These are phyloP conservation scores for Trichoderma gracile DNA, from an alignment of 2,329 filamentous ascomycete species.

Conservation along the genomic window DNA sequence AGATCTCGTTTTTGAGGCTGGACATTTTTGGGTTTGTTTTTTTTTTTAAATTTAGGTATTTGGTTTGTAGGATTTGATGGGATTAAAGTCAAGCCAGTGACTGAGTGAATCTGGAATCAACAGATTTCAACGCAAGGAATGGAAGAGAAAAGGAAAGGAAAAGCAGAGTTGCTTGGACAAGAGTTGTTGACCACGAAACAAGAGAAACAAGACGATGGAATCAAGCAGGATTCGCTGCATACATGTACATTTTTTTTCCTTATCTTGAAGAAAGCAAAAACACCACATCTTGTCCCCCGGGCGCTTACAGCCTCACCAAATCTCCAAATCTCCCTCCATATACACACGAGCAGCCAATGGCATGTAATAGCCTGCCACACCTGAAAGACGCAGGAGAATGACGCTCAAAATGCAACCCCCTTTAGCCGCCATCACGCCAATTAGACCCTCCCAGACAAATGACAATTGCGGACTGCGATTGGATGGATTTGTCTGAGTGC, in stretches of 20 bases:
- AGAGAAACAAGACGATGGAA: background rate
- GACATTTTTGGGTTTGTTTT: conserved; percentile 29
- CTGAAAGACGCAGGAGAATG: too few relatives aligned
- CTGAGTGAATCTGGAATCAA: background rate
- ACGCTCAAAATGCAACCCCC: too few relatives aligned
- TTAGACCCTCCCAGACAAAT: too few relatives aligned
- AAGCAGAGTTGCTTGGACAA: conserved; percentile 6
- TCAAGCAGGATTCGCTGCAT: conserved; percentile 4
- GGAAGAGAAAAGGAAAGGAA: background rate
- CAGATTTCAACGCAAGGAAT: too few relatives aligned
- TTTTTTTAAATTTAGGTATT: too few relatives aligned
- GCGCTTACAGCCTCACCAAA: too few relatives aligned
- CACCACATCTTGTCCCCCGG: too few relatives aligned
- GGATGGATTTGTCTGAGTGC: background rate
- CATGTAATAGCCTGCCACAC: too few relatives aligned
- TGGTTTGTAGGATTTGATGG: background rate
- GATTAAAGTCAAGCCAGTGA: background rate
- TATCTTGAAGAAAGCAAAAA: too few relatives aligned
- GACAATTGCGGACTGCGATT: background rate
- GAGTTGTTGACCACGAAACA: conserved; percentile 7
- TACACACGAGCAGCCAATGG: too few relatives aligned
- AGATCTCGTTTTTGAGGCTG: conserved; percentile 43
- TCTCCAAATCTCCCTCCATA: too few relatives aligned
- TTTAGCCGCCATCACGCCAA: too few relatives aligned
- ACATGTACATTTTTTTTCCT: conserved; percentile 15